These are phyloP conservation scores for Fusarium fracticaudum DNA, from an alignment of 2,329 filamentous ascomycete genomes.

Conservation along the genomic window DNA sequence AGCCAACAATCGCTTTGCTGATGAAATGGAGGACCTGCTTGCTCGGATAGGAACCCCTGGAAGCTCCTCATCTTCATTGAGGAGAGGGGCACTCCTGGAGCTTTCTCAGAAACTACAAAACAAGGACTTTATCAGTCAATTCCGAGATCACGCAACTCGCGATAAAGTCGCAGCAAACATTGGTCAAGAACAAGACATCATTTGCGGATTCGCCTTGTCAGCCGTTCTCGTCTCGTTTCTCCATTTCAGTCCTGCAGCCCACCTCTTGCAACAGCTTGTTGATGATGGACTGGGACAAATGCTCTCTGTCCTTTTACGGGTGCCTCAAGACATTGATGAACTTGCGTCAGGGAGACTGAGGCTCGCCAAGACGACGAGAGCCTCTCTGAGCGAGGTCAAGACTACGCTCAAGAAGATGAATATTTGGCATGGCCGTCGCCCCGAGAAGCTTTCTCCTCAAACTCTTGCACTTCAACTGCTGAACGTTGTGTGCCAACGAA, in stretches of 20 bases:
- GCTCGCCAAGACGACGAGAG: conserved; percentile 72
- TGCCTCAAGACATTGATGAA: conserved; percentile 64
- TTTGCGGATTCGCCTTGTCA: conserved; percentile 71
- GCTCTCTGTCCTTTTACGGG: conserved; percentile 64
- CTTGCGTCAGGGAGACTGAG: conserved; percentile 74
- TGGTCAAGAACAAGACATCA: conserved; percentile 65
- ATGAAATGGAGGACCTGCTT: conserved; percentile 72
- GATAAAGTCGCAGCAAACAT: conserved; percentile 72
- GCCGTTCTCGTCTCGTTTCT: conserved; percentile 72
- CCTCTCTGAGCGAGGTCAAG: conserved; percentile 65
- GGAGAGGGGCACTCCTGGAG: conserved; percentile 68
- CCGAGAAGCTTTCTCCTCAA: conserved; percentile 67
- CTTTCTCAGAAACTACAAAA: conserved; percentile 67
- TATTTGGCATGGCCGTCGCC: conserved; percentile 68
- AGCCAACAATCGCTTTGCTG: conserved; percentile 71
- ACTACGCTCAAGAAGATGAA: conserved; percentile 60
- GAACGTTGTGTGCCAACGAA: conserved; percentile 52
- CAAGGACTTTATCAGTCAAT: conserved; percentile 72
- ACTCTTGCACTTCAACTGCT: conserved; percentile 71
- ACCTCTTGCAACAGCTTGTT: conserved; percentile 66
- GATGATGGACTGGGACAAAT: conserved; percentile 64
- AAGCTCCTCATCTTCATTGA: conserved; percentile 58
- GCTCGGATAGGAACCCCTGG: conserved; percentile 66
- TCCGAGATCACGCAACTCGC: conserved; percentile 78
- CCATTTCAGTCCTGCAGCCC: conserved; percentile 66